Base-by-base conservation (phyloP, 495 filamentous ascomycete genomes). In the Penicillium desertorum region DNA sequence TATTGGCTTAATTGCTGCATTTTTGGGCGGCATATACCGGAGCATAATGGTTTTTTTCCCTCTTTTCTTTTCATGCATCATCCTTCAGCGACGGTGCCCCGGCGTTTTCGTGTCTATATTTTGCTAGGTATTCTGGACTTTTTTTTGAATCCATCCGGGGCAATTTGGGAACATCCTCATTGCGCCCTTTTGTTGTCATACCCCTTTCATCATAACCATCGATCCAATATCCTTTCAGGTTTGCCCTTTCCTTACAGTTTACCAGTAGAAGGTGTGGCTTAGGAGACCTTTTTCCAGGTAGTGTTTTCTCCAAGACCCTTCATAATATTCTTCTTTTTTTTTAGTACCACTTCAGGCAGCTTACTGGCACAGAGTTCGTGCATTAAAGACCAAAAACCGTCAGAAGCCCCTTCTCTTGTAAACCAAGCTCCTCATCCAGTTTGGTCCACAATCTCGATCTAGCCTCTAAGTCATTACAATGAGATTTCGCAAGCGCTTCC, bases 81-180 rank as follows among this genome's bases (percentile, higher is more conserved):
- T 66, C 62, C 61, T 71, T 64, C 61, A 75, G 72, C 72, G 72
- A 72, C 45, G 73, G 73, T 64, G 73, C 72, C 70, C 52, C 56
- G 73, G 71, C 63, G 71, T 73, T 66, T 48, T 59, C 34, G 19
- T 59, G 52, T 56, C 27, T 43, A 56, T 57, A 50, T 20, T 52
- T 55, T 56, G 20, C 37, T 19, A 52, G 23, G 8, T 51, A 32
- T 49, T 45, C 37, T 37, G 39, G 45, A 23, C 22, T 23, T 34
- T 47, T n/a, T 58, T 27, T 17, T 12, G 10, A 46, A 51, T 51
- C 12, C 12, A 51, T n/a, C 19, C 6, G 2, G n/a, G 19, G 10
- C n/a, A 4, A n/a, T 17, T 39, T 17, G n/a, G 36, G 7, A 11
- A 39, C 12, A 25, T 25, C 23, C 5, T 45, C 22, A 25, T 25